Evolutionary conservation across 2,329 filamentous ascomycete species (phyloP).

Genomic region (Talaromyces sp.): DNA sequence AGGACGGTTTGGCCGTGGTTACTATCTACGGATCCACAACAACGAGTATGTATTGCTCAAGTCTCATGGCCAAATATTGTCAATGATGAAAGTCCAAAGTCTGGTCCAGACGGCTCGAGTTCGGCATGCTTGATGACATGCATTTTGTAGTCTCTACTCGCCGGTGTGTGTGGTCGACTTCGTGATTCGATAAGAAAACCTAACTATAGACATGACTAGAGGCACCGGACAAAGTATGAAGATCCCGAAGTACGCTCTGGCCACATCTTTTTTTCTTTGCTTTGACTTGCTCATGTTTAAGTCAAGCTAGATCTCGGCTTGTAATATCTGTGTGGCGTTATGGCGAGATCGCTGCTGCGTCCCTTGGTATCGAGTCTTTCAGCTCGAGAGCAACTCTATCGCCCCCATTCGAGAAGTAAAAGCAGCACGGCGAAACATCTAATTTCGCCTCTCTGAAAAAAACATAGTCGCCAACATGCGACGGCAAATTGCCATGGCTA

Average conservation of each 20-base stretch:
- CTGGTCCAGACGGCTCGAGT: background rate
- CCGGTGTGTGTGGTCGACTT: conserved; percentile 1
- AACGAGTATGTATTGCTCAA: background rate
- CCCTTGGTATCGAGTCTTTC: background rate
- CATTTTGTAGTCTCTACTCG: background rate
- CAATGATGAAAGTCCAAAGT: background rate
- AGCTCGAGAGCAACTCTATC: background rate
- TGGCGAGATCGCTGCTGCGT: conserved; percentile 3
- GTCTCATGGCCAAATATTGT: background rate
- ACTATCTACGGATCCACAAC: background rate
- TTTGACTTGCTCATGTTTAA: background rate
- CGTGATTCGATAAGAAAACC: conserved; percentile 4
- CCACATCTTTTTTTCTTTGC: conserved; percentile 14
- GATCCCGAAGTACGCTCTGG: conserved; percentile 1
- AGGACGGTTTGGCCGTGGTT: conserved; percentile 1
- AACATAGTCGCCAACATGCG: background rate
- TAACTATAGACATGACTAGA: background rate
- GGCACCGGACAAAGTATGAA: background rate
- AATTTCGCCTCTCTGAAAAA: background rate
- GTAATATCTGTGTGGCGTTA: background rate
- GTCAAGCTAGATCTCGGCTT: conserved; percentile 7
- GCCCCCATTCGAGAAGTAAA: background rate
- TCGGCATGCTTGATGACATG: conserved; percentile 1
- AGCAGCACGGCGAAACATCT: background rate
- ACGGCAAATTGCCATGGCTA: conserved; percentile 10